Conservation (phyloP, 2,329 filamentous ascomycete species). For the Aaosphaeria arxii region DNA sequence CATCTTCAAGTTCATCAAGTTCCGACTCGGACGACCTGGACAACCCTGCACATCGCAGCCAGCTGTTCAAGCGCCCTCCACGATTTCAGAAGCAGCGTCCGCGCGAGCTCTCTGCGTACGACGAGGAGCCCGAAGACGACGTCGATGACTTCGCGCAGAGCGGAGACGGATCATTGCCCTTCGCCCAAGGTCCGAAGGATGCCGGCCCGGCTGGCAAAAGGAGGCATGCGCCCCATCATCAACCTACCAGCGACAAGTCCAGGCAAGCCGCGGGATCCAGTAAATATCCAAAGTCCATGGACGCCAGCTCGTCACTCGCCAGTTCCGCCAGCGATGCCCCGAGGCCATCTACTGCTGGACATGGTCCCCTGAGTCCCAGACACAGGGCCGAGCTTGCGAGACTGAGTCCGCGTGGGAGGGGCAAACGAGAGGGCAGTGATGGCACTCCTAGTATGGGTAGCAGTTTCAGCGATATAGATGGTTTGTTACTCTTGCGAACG, state of each 20-base stretch:
- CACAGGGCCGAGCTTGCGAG: conserved; percentile 58
- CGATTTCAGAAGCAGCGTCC: conserved; percentile 31
- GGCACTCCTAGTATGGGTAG: conserved; percentile 55
- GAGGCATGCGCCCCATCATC: background rate
- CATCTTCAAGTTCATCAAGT: conserved; percentile 27
- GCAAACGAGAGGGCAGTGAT: conserved; percentile 29
- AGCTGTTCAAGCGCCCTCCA: conserved; percentile 43
- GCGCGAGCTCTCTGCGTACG: conserved; percentile 24
- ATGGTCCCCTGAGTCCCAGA: conserved; percentile 47
- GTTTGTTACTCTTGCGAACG: conserved; percentile 35
- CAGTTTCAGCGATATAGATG: conserved; percentile 82
- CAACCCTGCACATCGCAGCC: conserved; percentile 41
- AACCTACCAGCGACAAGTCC: background rate
- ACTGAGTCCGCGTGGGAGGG: conserved; percentile 49
- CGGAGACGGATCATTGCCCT: conserved; percentile 40
- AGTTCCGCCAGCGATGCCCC: conserved; percentile 34
- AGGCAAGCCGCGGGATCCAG: background rate
- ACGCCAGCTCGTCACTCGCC: conserved; percentile 54
- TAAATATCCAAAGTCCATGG: conserved; percentile 3
- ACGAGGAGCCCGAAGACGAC: conserved; percentile 37
- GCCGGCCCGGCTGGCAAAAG: background rate
- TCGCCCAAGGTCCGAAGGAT: conserved; percentile 27
- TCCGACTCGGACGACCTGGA: conserved; percentile 34
- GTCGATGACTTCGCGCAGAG: conserved; percentile 54
- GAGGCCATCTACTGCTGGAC: conserved; percentile 14